phyloP scores from a whole-genome alignment of 805 yeast genomes.

The Ogataea nonfermentans region DNA sequence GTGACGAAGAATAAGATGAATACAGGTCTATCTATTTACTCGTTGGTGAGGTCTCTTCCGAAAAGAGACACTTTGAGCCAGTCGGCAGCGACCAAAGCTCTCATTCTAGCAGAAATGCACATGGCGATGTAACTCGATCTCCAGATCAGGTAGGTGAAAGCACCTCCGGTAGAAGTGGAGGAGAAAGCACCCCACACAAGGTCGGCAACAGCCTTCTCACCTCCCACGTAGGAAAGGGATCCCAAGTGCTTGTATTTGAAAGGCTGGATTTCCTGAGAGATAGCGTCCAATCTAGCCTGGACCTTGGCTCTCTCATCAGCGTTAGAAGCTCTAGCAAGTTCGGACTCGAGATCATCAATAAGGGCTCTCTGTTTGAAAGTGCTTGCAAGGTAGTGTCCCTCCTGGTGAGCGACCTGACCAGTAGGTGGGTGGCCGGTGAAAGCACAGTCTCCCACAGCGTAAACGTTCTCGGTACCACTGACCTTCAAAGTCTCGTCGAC shows the following conservation, averaged over 20 bases:
- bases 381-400: constrained; percentile 47
- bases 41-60: constrained; percentile 56
- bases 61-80: constrained; percentile 51
- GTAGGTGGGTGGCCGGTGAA: constrained; percentile 56
- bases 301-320: constrained; percentile 42
- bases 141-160: constrained; percentile 54
- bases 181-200: constrained; percentile 55
- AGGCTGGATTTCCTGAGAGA: constrained; percentile 33
- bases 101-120: constrained; percentile 54
- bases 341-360: constrained; percentile 41
- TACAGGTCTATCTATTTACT: constrained; percentile 27
- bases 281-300: constrained; percentile 37
- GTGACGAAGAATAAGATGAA: constrained; percentile 36
- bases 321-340: constrained; percentile 38
- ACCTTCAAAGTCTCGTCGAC: constrained; percentile 48
- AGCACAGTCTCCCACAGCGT: constrained; percentile 55
- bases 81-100: constrained; percentile 49
- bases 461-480: constrained; percentile 48
- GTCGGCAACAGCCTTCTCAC: constrained; percentile 57
- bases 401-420: constrained; percentile 58
- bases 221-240: constrained; percentile 55
- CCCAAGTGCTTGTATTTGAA: constrained; percentile 52
- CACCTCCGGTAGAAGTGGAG: constrained; percentile 48
- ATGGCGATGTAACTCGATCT: constrained; percentile 53
- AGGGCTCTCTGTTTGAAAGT: constrained; percentile 44